These are phyloP conservation scores for Pholiota adiposa DNA, from an alignment of 1,284 basidiomycete species.

Conservation along the genomic window DNA sequence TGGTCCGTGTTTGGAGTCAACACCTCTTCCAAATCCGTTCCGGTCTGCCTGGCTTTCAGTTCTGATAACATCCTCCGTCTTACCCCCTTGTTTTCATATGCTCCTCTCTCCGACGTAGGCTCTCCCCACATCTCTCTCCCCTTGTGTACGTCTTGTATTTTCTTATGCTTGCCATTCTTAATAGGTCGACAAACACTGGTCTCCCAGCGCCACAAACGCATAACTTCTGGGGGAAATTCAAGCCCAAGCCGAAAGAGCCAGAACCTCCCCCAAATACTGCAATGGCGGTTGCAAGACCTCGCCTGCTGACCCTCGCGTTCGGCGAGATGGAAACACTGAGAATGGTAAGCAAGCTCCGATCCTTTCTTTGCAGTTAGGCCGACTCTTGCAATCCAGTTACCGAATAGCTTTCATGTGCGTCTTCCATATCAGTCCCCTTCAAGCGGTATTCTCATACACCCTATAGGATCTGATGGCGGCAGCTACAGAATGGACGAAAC, in stretches of 20 bases:
- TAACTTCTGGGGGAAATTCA: slow-evolving; percentile 74
- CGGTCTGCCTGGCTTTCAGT: slow-evolving; percentile 34
- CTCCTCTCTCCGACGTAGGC: slow-evolving; percentile 80
- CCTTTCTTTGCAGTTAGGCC: background rate
- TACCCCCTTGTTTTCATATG: slow-evolving; percentile 48
- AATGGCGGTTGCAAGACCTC: slow-evolving; percentile 52
- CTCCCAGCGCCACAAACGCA: slow-evolving; percentile 48
- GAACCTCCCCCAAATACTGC: slow-evolving; percentile 45
- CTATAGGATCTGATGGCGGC: slow-evolving; percentile 73
- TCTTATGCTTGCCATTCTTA: slow-evolving; percentile 35
- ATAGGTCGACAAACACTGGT: slow-evolving; percentile 68
- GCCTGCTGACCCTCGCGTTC: slow-evolving; percentile 79
- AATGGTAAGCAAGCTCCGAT: slow-evolving; percentile 49
- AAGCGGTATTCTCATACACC: slow-evolving; percentile 5
- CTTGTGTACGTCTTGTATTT: slow-evolving; percentile 34
- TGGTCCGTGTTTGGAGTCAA: slow-evolving; percentile 34
- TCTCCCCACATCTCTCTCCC: slow-evolving; percentile 28
- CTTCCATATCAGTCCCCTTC: background rate
- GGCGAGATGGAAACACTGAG: slow-evolving; percentile 83
- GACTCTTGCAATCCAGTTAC: slow-evolving; percentile 48
- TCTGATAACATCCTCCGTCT: slow-evolving; percentile 35
- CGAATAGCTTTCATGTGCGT: slow-evolving; percentile 61
- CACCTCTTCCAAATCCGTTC: slow-evolving; percentile 28
- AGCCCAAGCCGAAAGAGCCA: slow-evolving; percentile 65
- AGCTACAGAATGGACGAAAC: slow-evolving; percentile 83